Evolutionary conservation across 805 yeast species (phyloP).

Genomic region (Candida nanaspora): DNA sequence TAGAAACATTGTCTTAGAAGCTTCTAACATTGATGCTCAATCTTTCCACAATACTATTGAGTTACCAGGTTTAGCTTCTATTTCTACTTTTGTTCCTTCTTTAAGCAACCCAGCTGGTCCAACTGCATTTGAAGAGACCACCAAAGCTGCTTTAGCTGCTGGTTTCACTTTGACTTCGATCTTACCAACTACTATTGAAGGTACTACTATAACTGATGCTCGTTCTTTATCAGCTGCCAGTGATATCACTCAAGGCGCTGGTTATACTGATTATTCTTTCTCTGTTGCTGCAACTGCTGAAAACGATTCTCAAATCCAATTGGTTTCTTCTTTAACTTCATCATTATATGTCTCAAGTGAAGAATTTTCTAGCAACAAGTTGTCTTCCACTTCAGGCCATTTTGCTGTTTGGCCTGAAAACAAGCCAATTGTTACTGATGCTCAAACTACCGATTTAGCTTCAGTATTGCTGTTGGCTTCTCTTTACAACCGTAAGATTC

Average conservation of each 20-base stretch:
- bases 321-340: constrained; percentile 60
- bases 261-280: constrained; percentile 76
- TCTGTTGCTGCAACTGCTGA: constrained; percentile 75
- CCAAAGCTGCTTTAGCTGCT: constrained; percentile 66
- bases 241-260: constrained; percentile 44
- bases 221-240: constrained; percentile 60
- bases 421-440: constrained; percentile 88
- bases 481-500: constrained; percentile 76
- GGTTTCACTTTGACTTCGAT: constrained; percentile 86
- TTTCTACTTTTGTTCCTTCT: constrained; percentile 72
- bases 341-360: constrained; percentile 78
- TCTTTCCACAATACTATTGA: constrained; percentile 78
- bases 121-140: constrained; percentile 55
- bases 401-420: constrained; percentile 76
- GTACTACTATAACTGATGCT: constrained; percentile 58
- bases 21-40: constrained; percentile 77
- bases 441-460: constrained; percentile 88
- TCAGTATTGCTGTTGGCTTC: constrained; percentile 85
- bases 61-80: constrained; percentile 82
- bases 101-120: constrained; percentile 41
- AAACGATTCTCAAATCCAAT: constrained; percentile 55
- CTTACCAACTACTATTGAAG: constrained; percentile 62
- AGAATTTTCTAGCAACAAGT: constrained; percentile 59
- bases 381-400: constrained; percentile 73
- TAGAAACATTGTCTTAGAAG: constrained; percentile 59